Evolutionary conservation across 257 asterid genomes (phyloP).

Genomic region (Fraxinus cuspidata): DNA sequence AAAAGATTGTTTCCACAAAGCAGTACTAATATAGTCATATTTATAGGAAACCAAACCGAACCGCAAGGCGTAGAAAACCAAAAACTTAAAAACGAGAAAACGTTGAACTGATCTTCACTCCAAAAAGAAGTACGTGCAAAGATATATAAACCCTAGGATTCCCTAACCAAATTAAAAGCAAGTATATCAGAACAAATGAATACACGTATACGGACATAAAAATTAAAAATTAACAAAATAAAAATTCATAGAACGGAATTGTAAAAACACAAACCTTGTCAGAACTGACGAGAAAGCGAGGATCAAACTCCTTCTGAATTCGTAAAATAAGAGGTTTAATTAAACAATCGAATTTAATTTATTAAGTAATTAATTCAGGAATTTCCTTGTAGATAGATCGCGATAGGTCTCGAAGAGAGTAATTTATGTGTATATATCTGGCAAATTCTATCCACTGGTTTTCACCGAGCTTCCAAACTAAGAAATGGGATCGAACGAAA

Average conservation of each 20-base stretch:
- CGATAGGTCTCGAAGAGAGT: slow-evolving; percentile 31
- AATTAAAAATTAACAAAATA: neutral
- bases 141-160: slow-evolving; percentile 36
- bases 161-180: slow-evolving; percentile 2
- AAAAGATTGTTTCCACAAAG: neutral
- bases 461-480: slow-evolving; percentile 25
- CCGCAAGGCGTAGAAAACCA: neutral
- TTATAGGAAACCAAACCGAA: neutral
- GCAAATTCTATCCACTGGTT: slow-evolving; percentile 36
- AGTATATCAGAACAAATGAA: slow-evolving; percentile 8
- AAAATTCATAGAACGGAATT: neutral
- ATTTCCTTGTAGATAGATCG: slow-evolving; percentile 26
- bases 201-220: slow-evolving; percentile 13
- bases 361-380: slow-evolving; percentile 11
- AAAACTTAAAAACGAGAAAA: neutral
- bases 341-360: slow-evolving; percentile 6
- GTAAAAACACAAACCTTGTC: slow-evolving; percentile 25
- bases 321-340: slow-evolving; percentile 28
- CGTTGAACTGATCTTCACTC: neutral
- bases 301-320: slow-evolving; percentile 14
- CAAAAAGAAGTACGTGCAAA: slow-evolving; percentile 1
- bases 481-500: slow-evolving; percentile 24
- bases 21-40: neutral
- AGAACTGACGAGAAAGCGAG: neutral
- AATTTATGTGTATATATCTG: slow-evolving; percentile 10